Evolutionary conservation across 192 early-diverging fungal species (phyloP).

Genomic region (Rhizophagus sp.): DNA sequence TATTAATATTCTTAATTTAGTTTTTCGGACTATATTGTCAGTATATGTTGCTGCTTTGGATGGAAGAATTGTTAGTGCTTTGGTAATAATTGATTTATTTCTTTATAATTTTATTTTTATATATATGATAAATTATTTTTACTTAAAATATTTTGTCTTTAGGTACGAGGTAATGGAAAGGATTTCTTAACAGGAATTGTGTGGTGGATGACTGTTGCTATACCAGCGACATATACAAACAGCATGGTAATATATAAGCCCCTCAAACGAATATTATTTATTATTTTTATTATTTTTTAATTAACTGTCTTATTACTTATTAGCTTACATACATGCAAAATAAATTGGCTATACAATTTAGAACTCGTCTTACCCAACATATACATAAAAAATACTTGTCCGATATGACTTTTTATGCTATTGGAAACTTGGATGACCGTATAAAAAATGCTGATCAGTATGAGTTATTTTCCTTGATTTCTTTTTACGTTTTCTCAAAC

Average conservation of each 20-base stretch:
- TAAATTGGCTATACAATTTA: slow-evolving; percentile 76
- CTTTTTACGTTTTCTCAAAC: slow-evolving; percentile 15
- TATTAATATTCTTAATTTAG: slow-evolving; percentile 32
- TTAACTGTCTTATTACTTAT: slow-evolving; percentile 13
- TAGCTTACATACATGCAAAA: slow-evolving; percentile 75
- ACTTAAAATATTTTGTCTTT: background rate
- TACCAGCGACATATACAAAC: slow-evolving; percentile 97
- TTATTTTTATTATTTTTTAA: background rate
- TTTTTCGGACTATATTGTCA: slow-evolving; percentile 87
- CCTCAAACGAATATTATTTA: background rate
- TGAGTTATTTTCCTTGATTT: slow-evolving; percentile 19
- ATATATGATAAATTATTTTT: background rate
- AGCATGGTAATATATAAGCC: slow-evolving; percentile 64
- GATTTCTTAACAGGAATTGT: slow-evolving; percentile 84
- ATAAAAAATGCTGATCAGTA: slow-evolving; percentile 90
- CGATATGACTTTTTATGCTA: slow-evolving; percentile 93
- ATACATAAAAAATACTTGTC: slow-evolving; percentile 83
- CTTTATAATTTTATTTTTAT: no score
- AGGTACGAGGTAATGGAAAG: slow-evolving; percentile 68
- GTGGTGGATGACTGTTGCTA: slow-evolving; percentile 91
- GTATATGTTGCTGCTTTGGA: slow-evolving; percentile 89
- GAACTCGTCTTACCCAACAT: slow-evolving; percentile 85
- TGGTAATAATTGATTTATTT: slow-evolving; percentile 42
- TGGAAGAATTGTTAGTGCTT: slow-evolving; percentile 79
- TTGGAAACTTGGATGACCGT: slow-evolving; percentile 91